Evolutionary conservation across 2,329 filamentous ascomycete species (phyloP).

Genomic region (Penicillium crustosum): DNA sequence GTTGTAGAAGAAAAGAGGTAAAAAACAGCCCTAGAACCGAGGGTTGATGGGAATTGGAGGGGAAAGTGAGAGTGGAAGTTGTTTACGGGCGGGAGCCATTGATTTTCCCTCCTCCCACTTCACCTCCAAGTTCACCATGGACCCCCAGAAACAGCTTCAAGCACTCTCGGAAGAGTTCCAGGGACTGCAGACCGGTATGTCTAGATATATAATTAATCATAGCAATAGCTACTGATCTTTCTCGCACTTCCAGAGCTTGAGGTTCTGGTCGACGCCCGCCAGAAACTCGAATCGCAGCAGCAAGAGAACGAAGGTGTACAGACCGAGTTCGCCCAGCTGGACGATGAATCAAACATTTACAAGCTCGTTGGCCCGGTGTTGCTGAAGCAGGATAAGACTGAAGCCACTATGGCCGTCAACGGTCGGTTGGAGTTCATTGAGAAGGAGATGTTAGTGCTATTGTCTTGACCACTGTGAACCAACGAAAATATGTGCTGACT

Average conservation of each 20-base stretch:
- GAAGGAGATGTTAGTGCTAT: constrained; percentile 75
- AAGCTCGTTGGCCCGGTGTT: constrained; percentile 92
- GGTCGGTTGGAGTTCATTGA: constrained; percentile 88
- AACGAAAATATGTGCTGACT: constrained; percentile 6
- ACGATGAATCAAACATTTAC: constrained; percentile 86
- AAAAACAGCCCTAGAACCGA: neutral
- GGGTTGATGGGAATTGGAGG: constrained; percentile 17
- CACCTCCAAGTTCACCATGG: constrained; percentile 34
- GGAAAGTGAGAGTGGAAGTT: constrained; percentile 26
- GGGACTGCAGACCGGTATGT: constrained; percentile 75
- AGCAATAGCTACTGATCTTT: constrained; percentile 13
- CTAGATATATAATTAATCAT: neutral
- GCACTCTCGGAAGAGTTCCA: constrained; percentile 83
- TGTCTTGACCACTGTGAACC: neutral
- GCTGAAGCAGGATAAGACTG: constrained; percentile 88
- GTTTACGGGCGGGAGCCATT: constrained; percentile 27
- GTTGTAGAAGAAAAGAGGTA: neutral
- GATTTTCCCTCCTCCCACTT: constrained; percentile 32
- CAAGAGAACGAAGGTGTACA: constrained; percentile 90
- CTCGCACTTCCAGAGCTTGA: constrained; percentile 67
- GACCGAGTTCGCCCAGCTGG: constrained; percentile 80
- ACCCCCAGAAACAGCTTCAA: constrained; percentile 75
- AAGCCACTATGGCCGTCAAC: constrained; percentile 88
- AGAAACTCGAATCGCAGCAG: constrained; percentile 88
- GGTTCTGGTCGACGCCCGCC: constrained; percentile 70